Percentiles rank a stretch among this genome's conserved stretches.
Conservation (phyloP, 345 rosid species). For the Heritiera littoralis region DNA sequence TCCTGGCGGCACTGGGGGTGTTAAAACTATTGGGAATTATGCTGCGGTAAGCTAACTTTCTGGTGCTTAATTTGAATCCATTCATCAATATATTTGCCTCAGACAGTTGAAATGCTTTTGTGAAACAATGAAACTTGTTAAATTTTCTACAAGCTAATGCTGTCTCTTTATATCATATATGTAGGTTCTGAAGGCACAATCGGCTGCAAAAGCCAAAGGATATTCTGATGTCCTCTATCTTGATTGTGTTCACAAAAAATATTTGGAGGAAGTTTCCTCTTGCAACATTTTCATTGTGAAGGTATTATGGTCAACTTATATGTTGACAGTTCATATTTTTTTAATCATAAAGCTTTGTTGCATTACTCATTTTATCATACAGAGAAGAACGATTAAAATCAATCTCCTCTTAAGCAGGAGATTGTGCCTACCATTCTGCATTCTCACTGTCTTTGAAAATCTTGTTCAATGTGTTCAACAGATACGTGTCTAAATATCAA, state of each 20-base stretch:
- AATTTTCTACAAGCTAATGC: neutral
- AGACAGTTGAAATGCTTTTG: neutral
- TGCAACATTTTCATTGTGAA: conserved; percentile 58
- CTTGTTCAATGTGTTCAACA: neutral
- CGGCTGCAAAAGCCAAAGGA: conserved; percentile 84
- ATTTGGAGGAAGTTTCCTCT: conserved; percentile 89
- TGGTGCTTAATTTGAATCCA: neutral
- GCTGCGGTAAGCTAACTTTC: conserved; percentile 58
- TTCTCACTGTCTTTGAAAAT: neutral
- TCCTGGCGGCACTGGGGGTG: conserved; percentile 98
- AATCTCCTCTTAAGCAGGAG: neutral
- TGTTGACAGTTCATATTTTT: neutral
- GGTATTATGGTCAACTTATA: conserved; percentile 37
- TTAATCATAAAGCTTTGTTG: neutral
- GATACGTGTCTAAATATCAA: neutral
- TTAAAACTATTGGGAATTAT: conserved; percentile 91
- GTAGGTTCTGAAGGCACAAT: conserved; percentile 75
- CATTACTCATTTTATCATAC: neutral
- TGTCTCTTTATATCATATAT: neutral
- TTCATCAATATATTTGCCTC: neutral
- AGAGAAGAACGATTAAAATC: neutral
- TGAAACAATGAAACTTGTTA: neutral
- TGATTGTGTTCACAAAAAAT: conserved; percentile 79
- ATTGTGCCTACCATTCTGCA: neutral
- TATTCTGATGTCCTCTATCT: conserved; percentile 91